A percentile compares a stretch with the other conserved stretches of the same genome.
Evolutionary conservation across 495 filamentous ascomycete species (phyloP).

Genomic region (Thozetella sp.): DNA sequence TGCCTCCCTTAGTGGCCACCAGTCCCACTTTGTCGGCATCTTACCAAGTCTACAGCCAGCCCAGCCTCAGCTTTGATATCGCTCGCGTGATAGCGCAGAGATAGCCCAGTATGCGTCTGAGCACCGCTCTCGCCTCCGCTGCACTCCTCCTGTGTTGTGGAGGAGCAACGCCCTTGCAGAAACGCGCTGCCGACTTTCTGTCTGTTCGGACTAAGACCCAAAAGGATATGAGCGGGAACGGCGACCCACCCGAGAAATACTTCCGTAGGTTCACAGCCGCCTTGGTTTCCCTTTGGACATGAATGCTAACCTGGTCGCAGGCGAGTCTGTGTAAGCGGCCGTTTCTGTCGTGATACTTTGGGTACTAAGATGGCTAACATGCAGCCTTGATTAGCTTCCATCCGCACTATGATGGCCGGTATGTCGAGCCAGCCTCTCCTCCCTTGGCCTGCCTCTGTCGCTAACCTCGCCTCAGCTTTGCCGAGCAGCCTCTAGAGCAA

Average conservation of each 20-base stretch:
- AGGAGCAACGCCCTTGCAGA: constrained; percentile 13
- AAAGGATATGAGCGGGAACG: constrained; percentile 48
- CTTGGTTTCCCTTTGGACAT: background rate
- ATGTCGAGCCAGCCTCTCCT: constrained; percentile 13
- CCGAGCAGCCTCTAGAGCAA: constrained; percentile 42
- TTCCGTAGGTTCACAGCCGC: constrained; percentile 52
- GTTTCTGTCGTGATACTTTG: background rate
- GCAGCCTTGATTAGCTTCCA: constrained; percentile 47
- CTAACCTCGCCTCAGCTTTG: constrained; percentile 40
- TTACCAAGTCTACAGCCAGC: too few species aligned
- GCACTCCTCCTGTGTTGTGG: background rate
- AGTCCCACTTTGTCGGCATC: too few species aligned
- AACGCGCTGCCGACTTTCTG: constrained; percentile 27
- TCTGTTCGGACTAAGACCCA: constrained; percentile 25
- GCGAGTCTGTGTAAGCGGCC: constrained; percentile 55
- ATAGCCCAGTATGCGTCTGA: background rate
- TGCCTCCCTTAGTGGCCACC: too few species aligned
- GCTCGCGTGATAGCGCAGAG: too few species aligned
- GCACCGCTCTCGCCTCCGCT: background rate
- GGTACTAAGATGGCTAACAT: constrained; percentile 5
- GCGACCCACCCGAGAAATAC: constrained; percentile 56
- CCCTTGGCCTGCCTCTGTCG: background rate
- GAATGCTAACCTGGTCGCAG: constrained; percentile 30
- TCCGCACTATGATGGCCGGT: constrained; percentile 65
- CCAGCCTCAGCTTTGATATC: too few species aligned